phyloP scores from a whole-genome alignment of 192 early-diverging fungal genomes.

The Umbelopsis sp. region DNA sequence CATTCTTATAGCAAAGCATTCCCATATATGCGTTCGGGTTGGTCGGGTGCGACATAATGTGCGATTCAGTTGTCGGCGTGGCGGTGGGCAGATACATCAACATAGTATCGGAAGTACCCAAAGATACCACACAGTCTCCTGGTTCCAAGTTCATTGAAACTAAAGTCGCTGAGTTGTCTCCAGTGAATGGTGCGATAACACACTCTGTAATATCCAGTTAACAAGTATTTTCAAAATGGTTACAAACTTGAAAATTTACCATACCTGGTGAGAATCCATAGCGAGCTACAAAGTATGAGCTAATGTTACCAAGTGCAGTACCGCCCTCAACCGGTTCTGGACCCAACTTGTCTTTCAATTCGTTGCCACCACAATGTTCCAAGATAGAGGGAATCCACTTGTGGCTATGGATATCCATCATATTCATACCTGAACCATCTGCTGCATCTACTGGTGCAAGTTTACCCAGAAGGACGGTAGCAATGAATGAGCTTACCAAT shows the following conservation, averaged over 20 bases:
- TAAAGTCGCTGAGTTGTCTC: constrained; percentile 80
- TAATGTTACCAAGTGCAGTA: constrained; percentile 49
- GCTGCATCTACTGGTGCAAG: constrained; percentile 65
- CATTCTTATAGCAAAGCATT: constrained; percentile 87
- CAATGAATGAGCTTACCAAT: constrained; percentile 73
- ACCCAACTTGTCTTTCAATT: constrained; percentile 51
- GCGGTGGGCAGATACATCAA: constrained; percentile 56
- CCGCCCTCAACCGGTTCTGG: constrained; percentile 43
- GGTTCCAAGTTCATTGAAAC: constrained; percentile 53
- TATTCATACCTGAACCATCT: constrained; percentile 84
- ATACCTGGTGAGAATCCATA: constrained; percentile 70
- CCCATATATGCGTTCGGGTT: constrained; percentile 62
- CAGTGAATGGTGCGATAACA: constrained; percentile 68
- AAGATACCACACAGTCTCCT: constrained; percentile 67
- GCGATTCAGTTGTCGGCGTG: constrained; percentile 34
- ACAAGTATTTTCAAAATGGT: neutral
- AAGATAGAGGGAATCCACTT: constrained; percentile 58
- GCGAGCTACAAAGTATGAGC: constrained; percentile 61
- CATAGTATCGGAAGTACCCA: constrained; percentile 84
- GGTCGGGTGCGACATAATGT: constrained; percentile 62
- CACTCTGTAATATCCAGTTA: constrained; percentile 42
- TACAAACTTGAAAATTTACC: neutral
- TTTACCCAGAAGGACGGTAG: constrained; percentile 62
- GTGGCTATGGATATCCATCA: constrained; percentile 65
- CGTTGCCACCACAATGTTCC: constrained; percentile 36